Evolutionary conservation across 2,329 filamentous ascomycete genomes (phyloP), one percentile per base, ranked within the genome.

Genomic region (Allantophomopsis lycopodina): DNA sequence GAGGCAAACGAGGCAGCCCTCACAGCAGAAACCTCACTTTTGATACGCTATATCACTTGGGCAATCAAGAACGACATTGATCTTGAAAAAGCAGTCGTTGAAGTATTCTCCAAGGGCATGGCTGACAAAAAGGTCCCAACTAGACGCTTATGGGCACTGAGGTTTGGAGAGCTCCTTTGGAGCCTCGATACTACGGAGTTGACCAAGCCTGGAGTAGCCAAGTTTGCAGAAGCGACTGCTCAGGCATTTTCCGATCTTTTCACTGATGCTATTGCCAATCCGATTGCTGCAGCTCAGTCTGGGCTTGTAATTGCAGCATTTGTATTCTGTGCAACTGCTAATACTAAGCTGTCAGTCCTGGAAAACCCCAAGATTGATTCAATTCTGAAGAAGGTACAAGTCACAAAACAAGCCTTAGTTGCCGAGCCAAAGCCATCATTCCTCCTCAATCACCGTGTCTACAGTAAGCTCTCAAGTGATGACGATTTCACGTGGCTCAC

Each of bases 1-100:
- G 91, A 98, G 60, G 79, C 87, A 7, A 96, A 93, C 50, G 91
- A 98, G 58, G 64, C 70, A 30, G 88, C 88, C 33, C 65, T 94
- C 18, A 69, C 74, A 33, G 78, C 83, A 8, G 86, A 94, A 57
- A 76, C 87, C 6, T 68, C 69, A 28, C 73, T 83, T 4, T 67
- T 96, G 40, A 70, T 76, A 39, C 71, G 72, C 43, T 81, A 83
- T 50, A 62, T 81, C 28, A 61, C 64, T 10, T 73, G 71, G 51
- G 65, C 82, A 31, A 55, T 95, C 13, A 60, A 69, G n/a, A 66
- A 74, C 20, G 71, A 66, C 17, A 58, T 68, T 2, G 68, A 77
- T 30, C 55, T 87, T 13, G 76, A 82, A 10, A 82, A 82, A 49
- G 56, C 76, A 4, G 69, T 81, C 2, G 57, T 77, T 1, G 85